A percentile compares a stretch with the other conserved stretches of the same genome.
Evolutionary conservation across 495 filamentous ascomycete genomes (phyloP).

Genomic region (Neurospora sp.): DNA sequence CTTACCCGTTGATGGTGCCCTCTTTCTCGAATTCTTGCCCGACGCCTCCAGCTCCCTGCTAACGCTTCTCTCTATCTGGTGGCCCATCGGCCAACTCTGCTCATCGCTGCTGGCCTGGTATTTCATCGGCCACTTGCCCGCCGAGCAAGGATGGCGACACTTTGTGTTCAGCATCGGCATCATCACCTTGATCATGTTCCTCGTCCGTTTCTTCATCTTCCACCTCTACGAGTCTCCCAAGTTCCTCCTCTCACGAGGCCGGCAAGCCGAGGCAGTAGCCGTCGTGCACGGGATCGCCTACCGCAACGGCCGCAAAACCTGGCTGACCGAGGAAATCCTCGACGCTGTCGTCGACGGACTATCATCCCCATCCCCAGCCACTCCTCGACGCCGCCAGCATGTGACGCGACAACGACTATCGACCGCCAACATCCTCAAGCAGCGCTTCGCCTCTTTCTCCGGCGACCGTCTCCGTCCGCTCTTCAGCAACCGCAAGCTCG

Average conservation of each 20-base stretch:
- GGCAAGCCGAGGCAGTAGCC: conserved; percentile 64
- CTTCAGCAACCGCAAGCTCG: conserved; percentile 37
- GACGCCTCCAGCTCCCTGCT: conserved; percentile 66
- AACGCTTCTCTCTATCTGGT: conserved; percentile 68
- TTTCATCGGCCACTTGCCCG: conserved; percentile 59
- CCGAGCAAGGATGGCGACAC: conserved; percentile 68
- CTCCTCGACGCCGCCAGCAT: conserved; percentile 2
- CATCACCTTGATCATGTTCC: conserved; percentile 61
- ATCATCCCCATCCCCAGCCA: conserved; percentile 11
- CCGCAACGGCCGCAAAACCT: conserved; percentile 55
- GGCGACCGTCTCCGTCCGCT: conserved; percentile 35
- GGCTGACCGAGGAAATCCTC: conserved; percentile 48
- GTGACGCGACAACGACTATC: conserved; percentile 10
- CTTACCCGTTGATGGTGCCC: conserved; percentile 68
- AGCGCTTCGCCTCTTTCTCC: conserved; percentile 32
- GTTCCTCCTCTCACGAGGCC: conserved; percentile 62
- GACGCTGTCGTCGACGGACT: conserved; percentile 38
- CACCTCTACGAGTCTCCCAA: conserved; percentile 79
- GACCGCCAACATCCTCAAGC: conserved; percentile 25
- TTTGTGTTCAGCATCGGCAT: conserved; percentile 62
- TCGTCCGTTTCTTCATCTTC: conserved; percentile 70
- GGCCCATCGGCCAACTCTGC: conserved; percentile 65
- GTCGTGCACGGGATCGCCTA: conserved; percentile 66
- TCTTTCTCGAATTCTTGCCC: conserved; percentile 73
- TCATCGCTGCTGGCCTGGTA: conserved; percentile 72